These are phyloP conservation scores for Lagenaria siceraria DNA, from an alignment of 306 rosid species.

Conservation along the genomic window DNA sequence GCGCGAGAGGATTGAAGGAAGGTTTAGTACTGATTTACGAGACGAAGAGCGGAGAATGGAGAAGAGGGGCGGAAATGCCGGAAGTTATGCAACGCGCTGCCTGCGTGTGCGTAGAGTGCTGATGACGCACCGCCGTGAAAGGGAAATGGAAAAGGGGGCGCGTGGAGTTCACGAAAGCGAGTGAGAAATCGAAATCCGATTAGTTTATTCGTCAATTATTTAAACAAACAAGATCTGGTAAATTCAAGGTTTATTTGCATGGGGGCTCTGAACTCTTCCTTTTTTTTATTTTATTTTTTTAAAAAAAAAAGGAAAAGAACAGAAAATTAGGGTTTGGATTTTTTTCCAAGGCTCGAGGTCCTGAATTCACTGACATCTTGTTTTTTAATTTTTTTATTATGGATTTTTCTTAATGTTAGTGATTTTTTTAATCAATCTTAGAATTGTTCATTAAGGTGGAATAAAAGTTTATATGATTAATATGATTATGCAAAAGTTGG, in stretches of 20 bases:
- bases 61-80: constrained; percentile 36
- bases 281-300: not conserved
- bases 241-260: not conserved
- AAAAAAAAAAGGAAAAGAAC: too few species aligned
- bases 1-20: constrained; percentile 27
- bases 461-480: too few species aligned
- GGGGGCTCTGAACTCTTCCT: not conserved
- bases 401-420: not conserved
- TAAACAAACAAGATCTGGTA: not conserved
- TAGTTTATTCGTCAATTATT: constrained; percentile 2
- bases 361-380: not conserved
- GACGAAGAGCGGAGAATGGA: constrained; percentile 36
- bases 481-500: too few species aligned
- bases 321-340: not conserved
- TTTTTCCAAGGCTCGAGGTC: not conserved
- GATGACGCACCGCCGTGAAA: not conserved
- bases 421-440: not conserved
- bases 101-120: constrained; percentile 49
- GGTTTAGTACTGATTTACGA: constrained; percentile 45
- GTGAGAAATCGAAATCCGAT: not conserved
- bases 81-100: constrained; percentile 57
- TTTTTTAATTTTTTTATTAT: not conserved
- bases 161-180: not conserved
- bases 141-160: not conserved
- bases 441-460: too few species aligned